phyloP scores from a whole-genome alignment of 2,329 filamentous ascomycete genomes.

The Phoma sp. region DNA sequence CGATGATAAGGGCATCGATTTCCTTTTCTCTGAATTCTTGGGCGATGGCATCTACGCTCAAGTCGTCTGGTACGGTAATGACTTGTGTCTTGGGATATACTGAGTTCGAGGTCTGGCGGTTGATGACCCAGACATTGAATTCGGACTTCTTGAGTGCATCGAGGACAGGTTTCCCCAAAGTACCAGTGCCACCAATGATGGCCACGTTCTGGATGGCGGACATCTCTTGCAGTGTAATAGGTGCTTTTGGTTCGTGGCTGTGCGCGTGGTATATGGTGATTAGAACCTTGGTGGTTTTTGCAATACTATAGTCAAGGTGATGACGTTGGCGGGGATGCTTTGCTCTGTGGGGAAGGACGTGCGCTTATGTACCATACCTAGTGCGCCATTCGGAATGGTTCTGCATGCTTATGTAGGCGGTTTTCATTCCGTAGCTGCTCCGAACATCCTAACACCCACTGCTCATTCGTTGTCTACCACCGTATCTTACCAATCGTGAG shows the following conservation, averaged over 20 bases:
- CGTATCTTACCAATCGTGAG: background rate
- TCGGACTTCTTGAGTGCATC: conserved; percentile 39
- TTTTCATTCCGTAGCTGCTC: conserved; percentile 8
- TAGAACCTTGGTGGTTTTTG: background rate
- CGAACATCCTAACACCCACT: background rate
- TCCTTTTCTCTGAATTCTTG: conserved; percentile 54
- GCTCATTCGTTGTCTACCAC: background rate
- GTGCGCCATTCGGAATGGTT: conserved; percentile 5
- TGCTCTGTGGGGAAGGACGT: conserved; percentile 6
- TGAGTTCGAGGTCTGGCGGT: conserved; percentile 44
- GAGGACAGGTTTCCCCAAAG: conserved; percentile 43
- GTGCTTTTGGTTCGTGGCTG: background rate
- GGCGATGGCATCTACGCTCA: conserved; percentile 39
- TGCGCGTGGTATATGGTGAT: background rate
- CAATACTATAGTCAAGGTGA: background rate
- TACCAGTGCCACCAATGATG: conserved; percentile 50
- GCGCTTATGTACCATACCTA: conserved; percentile 13
- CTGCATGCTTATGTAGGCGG: background rate
- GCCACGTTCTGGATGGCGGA: conserved; percentile 46
- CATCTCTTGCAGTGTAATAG: conserved; percentile 21
- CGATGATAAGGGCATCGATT: conserved; percentile 58
- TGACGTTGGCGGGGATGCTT: conserved; percentile 8
- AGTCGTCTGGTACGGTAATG: conserved; percentile 49
- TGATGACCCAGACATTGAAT: conserved; percentile 44
- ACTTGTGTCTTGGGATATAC: conserved; percentile 52